Conservation (phyloP, 441 rosid species). For the Sinapis alba region DNA sequence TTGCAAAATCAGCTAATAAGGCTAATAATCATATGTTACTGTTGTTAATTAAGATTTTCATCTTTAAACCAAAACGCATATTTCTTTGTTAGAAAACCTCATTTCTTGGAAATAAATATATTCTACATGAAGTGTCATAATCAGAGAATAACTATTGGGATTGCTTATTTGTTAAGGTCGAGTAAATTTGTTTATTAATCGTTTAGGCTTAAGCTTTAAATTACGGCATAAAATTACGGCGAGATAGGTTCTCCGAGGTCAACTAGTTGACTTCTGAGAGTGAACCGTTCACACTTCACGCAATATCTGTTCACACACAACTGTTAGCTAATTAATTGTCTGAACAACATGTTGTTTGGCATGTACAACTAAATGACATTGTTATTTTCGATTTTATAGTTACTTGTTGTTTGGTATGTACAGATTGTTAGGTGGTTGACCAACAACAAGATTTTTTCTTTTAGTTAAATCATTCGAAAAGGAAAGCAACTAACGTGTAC, state of each 20-base stretch:
- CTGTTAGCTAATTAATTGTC: background rate
- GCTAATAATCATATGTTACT: background rate
- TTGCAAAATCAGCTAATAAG: background rate
- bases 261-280: slow-evolving; percentile 12
- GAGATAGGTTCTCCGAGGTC: slow-evolving; percentile 8
- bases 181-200: background rate
- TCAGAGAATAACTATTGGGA: background rate
- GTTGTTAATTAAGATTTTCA: background rate
- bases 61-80: background rate
- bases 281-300: slow-evolving; percentile 11
- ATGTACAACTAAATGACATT: background rate
- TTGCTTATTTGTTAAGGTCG: background rate
- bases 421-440: background rate
- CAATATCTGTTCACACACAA: background rate
- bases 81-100: background rate
- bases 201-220: background rate
- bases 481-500: background rate
- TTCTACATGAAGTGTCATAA: background rate
- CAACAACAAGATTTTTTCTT: background rate
- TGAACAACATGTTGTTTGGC: background rate
- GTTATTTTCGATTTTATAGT: background rate
- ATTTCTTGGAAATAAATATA: background rate
- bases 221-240: background rate
- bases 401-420: background rate
- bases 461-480: background rate